Conservation (phyloP, 2,329 filamentous ascomycete genomes). For the Calcarisporium arbuscula region DNA sequence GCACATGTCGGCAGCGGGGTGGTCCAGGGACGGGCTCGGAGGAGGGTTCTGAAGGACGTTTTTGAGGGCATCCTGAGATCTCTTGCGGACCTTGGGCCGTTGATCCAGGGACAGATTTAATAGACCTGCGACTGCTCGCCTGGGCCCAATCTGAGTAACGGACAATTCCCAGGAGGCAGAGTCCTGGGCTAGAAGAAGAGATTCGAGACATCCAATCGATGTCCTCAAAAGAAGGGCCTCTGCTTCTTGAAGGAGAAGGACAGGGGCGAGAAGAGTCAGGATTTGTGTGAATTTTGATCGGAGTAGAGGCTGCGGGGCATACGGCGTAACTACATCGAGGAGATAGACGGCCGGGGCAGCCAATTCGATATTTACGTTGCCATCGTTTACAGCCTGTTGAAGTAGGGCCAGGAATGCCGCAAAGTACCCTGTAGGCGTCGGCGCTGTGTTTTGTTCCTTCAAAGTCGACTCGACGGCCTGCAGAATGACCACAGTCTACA, state of each 20-base stretch:
- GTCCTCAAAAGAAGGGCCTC: slow-evolving; percentile 82
- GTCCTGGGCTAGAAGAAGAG: slow-evolving; percentile 86
- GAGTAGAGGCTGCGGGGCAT: slow-evolving; percentile 77
- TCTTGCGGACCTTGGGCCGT: slow-evolving; percentile 87
- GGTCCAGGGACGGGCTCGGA: slow-evolving; percentile 85
- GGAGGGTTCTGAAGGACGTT: slow-evolving; percentile 80
- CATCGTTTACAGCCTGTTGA: slow-evolving; percentile 63
- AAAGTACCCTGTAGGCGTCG: slow-evolving; percentile 88
- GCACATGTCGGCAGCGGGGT: slow-evolving; percentile 93
- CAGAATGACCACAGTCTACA: slow-evolving; percentile 75
- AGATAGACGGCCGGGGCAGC: slow-evolving; percentile 88
- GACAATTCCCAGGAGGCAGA: slow-evolving; percentile 80
- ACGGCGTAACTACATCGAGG: slow-evolving; percentile 84
- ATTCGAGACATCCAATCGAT: slow-evolving; percentile 89
- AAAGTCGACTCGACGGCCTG: slow-evolving; percentile 90
- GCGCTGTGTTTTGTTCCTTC: slow-evolving; percentile 75
- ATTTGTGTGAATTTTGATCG: slow-evolving; percentile 95
- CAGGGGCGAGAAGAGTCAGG: slow-evolving; percentile 76
- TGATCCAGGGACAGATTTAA: slow-evolving; percentile 79
- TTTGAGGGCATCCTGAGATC: slow-evolving; percentile 82
- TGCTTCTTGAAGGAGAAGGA: slow-evolving; percentile 70
- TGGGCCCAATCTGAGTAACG: slow-evolving; percentile 74
- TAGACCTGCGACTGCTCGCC: slow-evolving; percentile 79
- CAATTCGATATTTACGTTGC: slow-evolving; percentile 72
- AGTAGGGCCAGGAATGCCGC: slow-evolving; percentile 88